Base-by-base conservation (phyloP, 106 monocot genomes). In the Dendrobium huoshanense region DNA sequence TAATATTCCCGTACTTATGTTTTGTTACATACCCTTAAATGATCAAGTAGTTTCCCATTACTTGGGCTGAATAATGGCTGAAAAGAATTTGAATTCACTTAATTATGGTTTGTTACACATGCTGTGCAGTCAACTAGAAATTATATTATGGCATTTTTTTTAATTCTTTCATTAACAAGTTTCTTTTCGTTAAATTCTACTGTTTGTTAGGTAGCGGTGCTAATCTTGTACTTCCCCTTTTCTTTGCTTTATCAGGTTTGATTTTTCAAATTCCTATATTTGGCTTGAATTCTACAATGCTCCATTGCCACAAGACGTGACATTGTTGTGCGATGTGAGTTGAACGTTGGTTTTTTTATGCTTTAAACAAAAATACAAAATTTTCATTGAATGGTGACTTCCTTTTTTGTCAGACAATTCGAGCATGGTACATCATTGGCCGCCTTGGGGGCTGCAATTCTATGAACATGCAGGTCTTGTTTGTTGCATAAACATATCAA, bases 401-500 rank as follows among this genome's bases (percentile, higher is more conserved):
- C 72, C 72, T 82, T 51, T 75, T 2, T 85, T 33, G 80, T 72
- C 76, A 97, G 97, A 80, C 92, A 58, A 89, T 97, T 81, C 85
- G 94, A 65, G 89, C 94, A 75, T 97, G 92, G 94, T 89, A 92
- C 85, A 97, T 97, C 55, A 85, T 97, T 84, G 97, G 97, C 33
- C 89, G 97, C 19, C 94, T 97, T 73, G 97, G 97, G 54, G 97
- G 97, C 29, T 97, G 92, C 88, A 97, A 97, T 84, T 94, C 97
- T 37, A 94, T 97, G 97, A 97, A 97, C 85, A 94, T 97, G 97
- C 97, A 94, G 92, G 97, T 94, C 87, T 75, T 68, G 19, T 49
- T 41, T 15, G 13, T 72, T 37, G 4, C 37, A 13, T 17, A n/a
- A 72, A 72, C 15, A 65, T 9, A 24, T 61, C 25, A 65, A 24